Base-by-base conservation (phyloP, 169 alveolate genomes). In the Cyclospora cayetanensis region DNA sequence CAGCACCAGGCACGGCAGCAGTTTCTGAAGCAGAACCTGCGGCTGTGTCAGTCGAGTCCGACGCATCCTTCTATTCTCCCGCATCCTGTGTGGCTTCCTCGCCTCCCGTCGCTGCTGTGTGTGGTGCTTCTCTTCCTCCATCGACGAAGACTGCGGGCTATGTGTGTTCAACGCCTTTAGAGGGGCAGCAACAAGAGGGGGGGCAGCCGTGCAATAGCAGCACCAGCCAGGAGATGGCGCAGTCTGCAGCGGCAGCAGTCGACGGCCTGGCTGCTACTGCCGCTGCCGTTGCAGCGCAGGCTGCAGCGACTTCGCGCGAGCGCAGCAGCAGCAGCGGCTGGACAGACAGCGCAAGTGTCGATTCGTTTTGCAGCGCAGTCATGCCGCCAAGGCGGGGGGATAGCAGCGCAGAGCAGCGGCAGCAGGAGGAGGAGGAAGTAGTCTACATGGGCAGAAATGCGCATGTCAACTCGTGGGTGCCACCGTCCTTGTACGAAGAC, bases 151-250 rank as follows among this genome's bases (percentile, higher is more conserved):
- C 66, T 80, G 89, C 74, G 37, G 63, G 89, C 89, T 80, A 80
- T 80, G 89, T 46, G 41, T 39, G 70, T 35, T 53, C 20, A n/a
- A 0, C 18, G 74, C 46, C 46, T 39, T n/a, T 18, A 50, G 34
- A 25, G 25, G 52, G 22, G 41, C 89, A 80, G 70, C 87, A 77
- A 25, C 60, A 63, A 65, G 66, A 29, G 89, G 31, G 46, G 70
- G 35, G 89, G 35, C 29, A 29, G 22, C 9, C 31, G 39, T 4
- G 80, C 92, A 89, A n/a, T 1, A 65, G 80, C 41, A 89, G 83
- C 85, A 89, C 90, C 70, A 46, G 55, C 37, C 50, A 88, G 79
- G 79, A 34, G 80, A 53, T 83, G 91, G 80, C 72, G 52, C 82
- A 83, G 80, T 66, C 80, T 39, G 80, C 91, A 63, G 91, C 91